Percentiles rank a stretch among this genome's conserved stretches.
phyloP scores from a whole-genome alignment of 2,329 filamentous ascomycete species.

The Neopestalotiopsis clavispora region DNA sequence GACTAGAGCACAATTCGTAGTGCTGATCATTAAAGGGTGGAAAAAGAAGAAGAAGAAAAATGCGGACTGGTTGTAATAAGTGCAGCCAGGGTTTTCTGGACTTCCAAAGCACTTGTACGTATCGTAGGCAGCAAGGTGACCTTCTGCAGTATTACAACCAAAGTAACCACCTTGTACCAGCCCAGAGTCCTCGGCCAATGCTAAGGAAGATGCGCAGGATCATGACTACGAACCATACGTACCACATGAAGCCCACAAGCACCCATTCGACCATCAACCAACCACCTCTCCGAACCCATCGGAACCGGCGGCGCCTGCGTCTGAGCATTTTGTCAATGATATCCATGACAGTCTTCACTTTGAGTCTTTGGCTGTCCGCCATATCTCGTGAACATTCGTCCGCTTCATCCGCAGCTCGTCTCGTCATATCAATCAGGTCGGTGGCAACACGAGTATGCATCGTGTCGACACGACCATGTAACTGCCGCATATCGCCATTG shows the following conservation, averaged over 20 bases:
- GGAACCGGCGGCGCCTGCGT: slow-evolving; percentile 68
- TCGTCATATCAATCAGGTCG: slow-evolving; percentile 65
- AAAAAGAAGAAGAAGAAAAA: neutral
- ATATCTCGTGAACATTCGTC: slow-evolving; percentile 80
- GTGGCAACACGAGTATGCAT: slow-evolving; percentile 53
- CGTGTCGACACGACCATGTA: slow-evolving; percentile 53
- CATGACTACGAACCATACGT: slow-evolving; percentile 88
- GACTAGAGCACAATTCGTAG: neutral
- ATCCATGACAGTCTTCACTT: slow-evolving; percentile 81
- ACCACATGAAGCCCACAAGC: slow-evolving; percentile 90
- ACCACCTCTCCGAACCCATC: slow-evolving; percentile 76
- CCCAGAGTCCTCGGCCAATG: slow-evolving; percentile 62
- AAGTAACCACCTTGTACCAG: slow-evolving; percentile 77
- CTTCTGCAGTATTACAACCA: slow-evolving; percentile 65
- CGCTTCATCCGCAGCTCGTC: slow-evolving; percentile 75
- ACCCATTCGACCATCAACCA: slow-evolving; percentile 89
- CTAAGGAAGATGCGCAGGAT: slow-evolving; percentile 70
- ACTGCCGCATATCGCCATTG: slow-evolving; percentile 57
- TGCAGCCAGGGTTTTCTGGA: neutral
- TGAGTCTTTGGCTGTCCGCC: slow-evolving; percentile 75
- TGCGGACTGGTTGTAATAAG: neutral
- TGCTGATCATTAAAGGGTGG: neutral
- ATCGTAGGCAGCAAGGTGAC: neutral
- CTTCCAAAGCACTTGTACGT: neutral
- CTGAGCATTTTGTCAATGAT: slow-evolving; percentile 78